phyloP scores from a whole-genome alignment of 2,329 filamentous ascomycete species.

The Cryphonectria parasitica region DNA sequence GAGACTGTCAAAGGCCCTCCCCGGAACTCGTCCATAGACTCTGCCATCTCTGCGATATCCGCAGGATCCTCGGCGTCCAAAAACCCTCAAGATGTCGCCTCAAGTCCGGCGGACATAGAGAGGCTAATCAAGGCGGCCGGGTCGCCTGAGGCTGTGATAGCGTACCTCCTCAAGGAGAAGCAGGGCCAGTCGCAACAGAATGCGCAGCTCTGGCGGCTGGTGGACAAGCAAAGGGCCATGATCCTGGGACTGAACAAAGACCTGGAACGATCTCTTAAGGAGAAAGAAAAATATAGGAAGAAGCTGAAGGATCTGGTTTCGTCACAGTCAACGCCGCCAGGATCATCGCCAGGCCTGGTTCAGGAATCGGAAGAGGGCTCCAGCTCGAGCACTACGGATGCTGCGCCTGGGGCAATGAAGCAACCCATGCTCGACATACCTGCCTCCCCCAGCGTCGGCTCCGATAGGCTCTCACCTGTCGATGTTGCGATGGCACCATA shows the following conservation, averaged over 20 bases:
- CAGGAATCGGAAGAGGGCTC: conserved; percentile 25
- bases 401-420: conserved; percentile 38
- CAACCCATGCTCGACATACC: conserved; percentile 43
- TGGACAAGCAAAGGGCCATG: conserved; percentile 95
- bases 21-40: conserved; percentile 89
- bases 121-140: conserved; percentile 82
- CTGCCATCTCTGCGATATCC: conserved; percentile 81
- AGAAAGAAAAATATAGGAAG: conserved; percentile 91
- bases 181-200: conserved; percentile 88
- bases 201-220: conserved; percentile 88
- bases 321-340: conserved; percentile 39
- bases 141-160: conserved; percentile 85
- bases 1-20: conserved; percentile 50
- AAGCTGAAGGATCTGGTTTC: conserved; percentile 78
- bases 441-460: conserved; percentile 54
- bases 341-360: conserved; percentile 29
- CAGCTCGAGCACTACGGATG: conserved; percentile 32
- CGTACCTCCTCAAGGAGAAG: conserved; percentile 89
- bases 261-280: conserved; percentile 85
- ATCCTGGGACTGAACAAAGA: conserved; percentile 94
- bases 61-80: conserved; percentile 61
- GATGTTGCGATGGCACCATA: conserved; percentile 64
- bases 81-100: conserved; percentile 59
- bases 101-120: conserved; percentile 75
- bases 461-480: conserved; percentile 62